Conservation (phyloP, 73 alveolate species). For the Tetrahymena elliotti region DNA sequence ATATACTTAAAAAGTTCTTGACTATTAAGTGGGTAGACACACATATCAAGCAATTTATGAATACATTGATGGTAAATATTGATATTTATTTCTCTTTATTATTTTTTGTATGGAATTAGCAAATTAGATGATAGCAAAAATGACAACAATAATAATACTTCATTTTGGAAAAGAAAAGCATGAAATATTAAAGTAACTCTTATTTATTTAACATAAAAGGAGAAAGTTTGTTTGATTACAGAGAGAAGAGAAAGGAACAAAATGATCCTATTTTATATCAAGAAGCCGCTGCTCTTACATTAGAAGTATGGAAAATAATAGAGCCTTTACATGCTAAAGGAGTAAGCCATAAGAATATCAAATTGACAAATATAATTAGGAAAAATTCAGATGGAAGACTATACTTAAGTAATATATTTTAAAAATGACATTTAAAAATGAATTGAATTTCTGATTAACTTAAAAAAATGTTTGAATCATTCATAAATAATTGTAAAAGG, state of each 20-base stretch:
- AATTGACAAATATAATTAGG: background rate
- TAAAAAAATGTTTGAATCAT: no score
- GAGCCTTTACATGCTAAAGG: background rate
- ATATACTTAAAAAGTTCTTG: background rate
- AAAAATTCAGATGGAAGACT: background rate
- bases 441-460: no score
- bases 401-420: background rate
- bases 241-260: background rate
- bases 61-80: background rate
- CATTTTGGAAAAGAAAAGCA: background rate
- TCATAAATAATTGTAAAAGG: background rate
- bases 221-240: background rate
- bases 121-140: background rate
- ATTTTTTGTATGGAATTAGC: no score
- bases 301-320: background rate
- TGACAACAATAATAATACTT: background rate
- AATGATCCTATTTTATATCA: background rate
- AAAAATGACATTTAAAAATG: no score
- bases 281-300: background rate
- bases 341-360: background rate
- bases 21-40: background rate
- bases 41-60: background rate
- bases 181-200: no score
- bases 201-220: background rate
- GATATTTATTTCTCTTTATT: no score